Percentiles rank a stretch among this genome's conserved stretches.
phyloP scores from a whole-genome alignment of 306 rosid species.

The Argentina anserina region DNA sequence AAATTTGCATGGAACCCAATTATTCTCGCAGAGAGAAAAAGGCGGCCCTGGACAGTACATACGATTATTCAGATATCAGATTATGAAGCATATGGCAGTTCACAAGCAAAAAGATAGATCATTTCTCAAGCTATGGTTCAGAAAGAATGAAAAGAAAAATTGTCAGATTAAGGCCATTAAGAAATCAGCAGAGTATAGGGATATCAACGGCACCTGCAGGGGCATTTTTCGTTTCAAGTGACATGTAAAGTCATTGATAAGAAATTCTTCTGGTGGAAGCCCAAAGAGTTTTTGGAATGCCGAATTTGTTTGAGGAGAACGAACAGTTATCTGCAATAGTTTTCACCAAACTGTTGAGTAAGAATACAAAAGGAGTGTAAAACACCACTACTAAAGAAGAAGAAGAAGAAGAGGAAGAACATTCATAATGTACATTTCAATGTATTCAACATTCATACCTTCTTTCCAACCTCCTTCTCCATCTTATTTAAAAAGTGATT shows the following conservation, averaged over 20 bases:
- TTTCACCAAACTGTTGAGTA: slow-evolving; percentile 17
- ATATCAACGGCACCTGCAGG: slow-evolving; percentile 57
- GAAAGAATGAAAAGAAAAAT: slow-evolving; percentile 4
- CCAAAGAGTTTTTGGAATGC: slow-evolving; percentile 90
- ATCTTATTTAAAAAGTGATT: slow-evolving; percentile 77
- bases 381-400: slow-evolving; percentile 6
- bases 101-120: slow-evolving; percentile 17
- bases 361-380: slow-evolving; percentile 15
- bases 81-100: slow-evolving; percentile 18
- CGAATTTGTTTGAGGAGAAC: slow-evolving; percentile 96
- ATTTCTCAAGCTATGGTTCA: neutral
- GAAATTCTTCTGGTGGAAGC: slow-evolving; percentile 96
- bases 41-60: slow-evolving; percentile 67
- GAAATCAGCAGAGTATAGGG: slow-evolving; percentile 14
- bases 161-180: neutral
- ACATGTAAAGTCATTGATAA: slow-evolving; percentile 92
- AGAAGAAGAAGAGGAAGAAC: slow-evolving; percentile 14
- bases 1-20: slow-evolving; percentile 92
- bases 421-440: slow-evolving; percentile 10
- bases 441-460: slow-evolving; percentile 46
- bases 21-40: slow-evolving; percentile 86
- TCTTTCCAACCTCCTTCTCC: slow-evolving; percentile 99
- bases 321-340: slow-evolving; percentile 61
- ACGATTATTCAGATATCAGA: slow-evolving; percentile 21
- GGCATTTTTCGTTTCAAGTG: slow-evolving; percentile 95